Conservation (phyloP, 148 eudicot species). For the Gaultheria prostrata region DNA sequence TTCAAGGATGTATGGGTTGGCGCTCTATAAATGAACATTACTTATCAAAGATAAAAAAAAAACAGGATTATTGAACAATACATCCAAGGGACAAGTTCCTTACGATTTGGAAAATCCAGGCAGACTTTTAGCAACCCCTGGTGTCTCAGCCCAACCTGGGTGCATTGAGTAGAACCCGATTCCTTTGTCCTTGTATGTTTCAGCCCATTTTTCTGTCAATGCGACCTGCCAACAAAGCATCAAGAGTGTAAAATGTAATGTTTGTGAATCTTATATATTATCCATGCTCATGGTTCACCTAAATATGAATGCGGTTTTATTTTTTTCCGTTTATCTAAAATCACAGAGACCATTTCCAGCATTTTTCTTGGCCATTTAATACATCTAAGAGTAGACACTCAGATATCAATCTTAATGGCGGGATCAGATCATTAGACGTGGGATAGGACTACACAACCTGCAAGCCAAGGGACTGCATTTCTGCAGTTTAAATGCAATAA, state of each 20-base stretch:
- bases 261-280: neutral
- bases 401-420: neutral
- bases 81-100: neutral
- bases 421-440: neutral
- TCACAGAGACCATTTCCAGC: neutral
- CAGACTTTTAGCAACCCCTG: constrained; percentile 77
- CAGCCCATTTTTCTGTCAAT: constrained; percentile 90
- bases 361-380: neutral
- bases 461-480: neutral
- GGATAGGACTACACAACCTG: neutral
- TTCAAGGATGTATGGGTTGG: too few relatives aligned
- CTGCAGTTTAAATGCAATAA: neutral
- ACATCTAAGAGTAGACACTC: neutral
- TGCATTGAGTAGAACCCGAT: constrained; percentile 62
- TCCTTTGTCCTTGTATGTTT: constrained; percentile 35
- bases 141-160: constrained; percentile 99
- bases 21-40: too few relatives aligned
- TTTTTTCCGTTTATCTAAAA: neutral
- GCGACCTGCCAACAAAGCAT: constrained; percentile 53
- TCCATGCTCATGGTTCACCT: neutral
- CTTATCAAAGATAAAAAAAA: too few relatives aligned
- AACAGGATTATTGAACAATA: too few relatives aligned
- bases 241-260: neutral
- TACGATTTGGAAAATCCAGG: constrained; percentile 77
- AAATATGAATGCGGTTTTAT: neutral